These are phyloP conservation scores for Pichia kudriavzevii DNA, from an alignment of 1,139 yeast genomes.

Conservation along the genomic window DNA sequence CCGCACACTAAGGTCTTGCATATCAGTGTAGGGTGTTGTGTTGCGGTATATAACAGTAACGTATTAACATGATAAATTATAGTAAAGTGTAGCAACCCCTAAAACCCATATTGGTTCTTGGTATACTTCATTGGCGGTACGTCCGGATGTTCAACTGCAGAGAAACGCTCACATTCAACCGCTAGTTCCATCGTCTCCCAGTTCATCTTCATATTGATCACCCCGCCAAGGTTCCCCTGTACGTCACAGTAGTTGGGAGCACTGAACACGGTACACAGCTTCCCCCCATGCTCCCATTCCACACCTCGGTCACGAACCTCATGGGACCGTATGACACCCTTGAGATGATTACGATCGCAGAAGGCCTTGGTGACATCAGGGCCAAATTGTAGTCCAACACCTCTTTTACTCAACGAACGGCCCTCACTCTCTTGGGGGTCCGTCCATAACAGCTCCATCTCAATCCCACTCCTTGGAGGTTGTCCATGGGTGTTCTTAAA, in stretches of 20 bases:
- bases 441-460: conserved; percentile 97
- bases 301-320: conserved; percentile 93
- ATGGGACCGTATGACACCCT: conserved; percentile 85
- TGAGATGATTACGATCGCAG: conserved; percentile 61
- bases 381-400: conserved; percentile 93
- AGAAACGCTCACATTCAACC: conserved; percentile 52
- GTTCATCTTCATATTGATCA: conserved; percentile 44
- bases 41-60: too few relatives aligned
- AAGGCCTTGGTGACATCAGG: conserved; percentile 85
- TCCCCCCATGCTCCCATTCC: conserved; percentile 78
- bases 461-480: conserved; percentile 86
- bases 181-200: conserved; percentile 46
- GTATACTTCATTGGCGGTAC: conserved; percentile 95
- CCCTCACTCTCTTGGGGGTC: conserved; percentile 84
- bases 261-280: conserved; percentile 83
- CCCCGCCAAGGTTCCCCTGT: conserved; percentile 87
- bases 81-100: conserved; percentile 2
- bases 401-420: conserved; percentile 84
- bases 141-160: conserved; percentile 85
- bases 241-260: conserved; percentile 97
- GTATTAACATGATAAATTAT: too few relatives aligned
- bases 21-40: too few relatives aligned
- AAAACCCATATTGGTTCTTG: conserved; percentile 35
- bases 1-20: too few relatives aligned
- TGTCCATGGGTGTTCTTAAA: conserved; percentile 48